Percentiles rank a stretch among this genome's conserved stretches.
Evolutionary conservation across 176 grass and related monocot genomes (phyloP).

Genomic region (Olyra latifolia): DNA sequence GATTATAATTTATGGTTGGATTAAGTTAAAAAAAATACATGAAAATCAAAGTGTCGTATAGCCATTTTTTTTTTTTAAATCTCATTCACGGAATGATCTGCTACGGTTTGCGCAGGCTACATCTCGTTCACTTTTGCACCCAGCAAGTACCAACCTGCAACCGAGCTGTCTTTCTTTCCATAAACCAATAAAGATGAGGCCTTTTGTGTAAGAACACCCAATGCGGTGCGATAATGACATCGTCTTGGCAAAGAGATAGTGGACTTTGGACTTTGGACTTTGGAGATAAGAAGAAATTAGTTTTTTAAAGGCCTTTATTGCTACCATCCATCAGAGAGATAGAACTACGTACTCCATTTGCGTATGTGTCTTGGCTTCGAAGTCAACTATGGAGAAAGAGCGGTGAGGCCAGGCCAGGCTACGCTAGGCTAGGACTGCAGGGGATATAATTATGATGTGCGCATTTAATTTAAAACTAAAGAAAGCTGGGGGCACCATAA

Average conservation of each 20-base stretch:
- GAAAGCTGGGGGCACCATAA: neutral
- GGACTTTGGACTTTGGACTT: conserved; percentile 76
- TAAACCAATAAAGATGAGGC: neutral
- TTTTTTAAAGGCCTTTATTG: conserved; percentile 38
- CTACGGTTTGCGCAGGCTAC: too few species aligned
- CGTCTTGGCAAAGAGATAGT: conserved; percentile 38
- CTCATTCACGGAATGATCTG: too few species aligned
- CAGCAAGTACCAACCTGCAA: too few species aligned
- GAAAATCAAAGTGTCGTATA: too few species aligned
- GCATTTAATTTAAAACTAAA: neutral
- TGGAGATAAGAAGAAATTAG: conserved; percentile 27
- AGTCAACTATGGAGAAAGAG: conserved; percentile 46
- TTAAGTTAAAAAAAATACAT: too few species aligned
- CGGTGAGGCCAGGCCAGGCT: neutral
- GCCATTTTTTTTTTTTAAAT: too few species aligned
- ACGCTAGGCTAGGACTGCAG: too few species aligned
- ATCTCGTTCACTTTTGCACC: too few species aligned
- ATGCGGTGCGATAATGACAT: conserved; percentile 23
- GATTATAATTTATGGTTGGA: too few species aligned
- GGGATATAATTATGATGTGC: conserved; percentile 20
- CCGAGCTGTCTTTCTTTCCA: too few species aligned
- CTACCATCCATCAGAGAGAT: neutral
- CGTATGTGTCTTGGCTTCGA: conserved; percentile 33
- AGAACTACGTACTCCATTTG: neutral
- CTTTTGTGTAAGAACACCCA: neutral